These are phyloP conservation scores for Isatis tinctoria DNA, from an alignment of 345 rosid genomes.

Conservation along the genomic window DNA sequence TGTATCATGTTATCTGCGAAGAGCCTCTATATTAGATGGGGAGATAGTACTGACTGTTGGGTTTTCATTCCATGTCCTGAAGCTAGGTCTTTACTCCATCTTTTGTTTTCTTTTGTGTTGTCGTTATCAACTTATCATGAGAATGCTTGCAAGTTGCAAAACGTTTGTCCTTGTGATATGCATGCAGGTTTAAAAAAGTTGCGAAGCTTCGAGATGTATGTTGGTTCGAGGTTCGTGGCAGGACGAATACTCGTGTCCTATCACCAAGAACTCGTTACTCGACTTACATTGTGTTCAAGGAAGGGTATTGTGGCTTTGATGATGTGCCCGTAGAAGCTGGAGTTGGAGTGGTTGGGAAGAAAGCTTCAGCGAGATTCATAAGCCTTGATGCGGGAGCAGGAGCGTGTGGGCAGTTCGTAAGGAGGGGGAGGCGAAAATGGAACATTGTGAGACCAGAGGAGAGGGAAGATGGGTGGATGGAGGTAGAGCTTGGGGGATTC, in stretches of 20 bases:
- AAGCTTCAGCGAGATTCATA: background rate
- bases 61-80: background rate
- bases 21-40: background rate
- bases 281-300: constrained; percentile 12
- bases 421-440: background rate
- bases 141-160: background rate
- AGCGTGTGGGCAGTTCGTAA: background rate
- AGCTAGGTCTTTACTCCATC: background rate
- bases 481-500: constrained; percentile 16
- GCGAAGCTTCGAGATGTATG: background rate
- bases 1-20: constrained; percentile 23
- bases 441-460: background rate
- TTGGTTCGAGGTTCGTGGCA: constrained; percentile 23
- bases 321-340: constrained; percentile 10
- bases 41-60: background rate
- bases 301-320: constrained; percentile 1
- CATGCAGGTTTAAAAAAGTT: constrained; percentile 14
- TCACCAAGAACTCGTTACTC: constrained; percentile 21
- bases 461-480: constrained; percentile 27
- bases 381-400: background rate
- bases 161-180: background rate
- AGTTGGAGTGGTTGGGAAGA: constrained; percentile 18
- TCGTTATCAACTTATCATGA: background rate
- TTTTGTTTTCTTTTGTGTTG: background rate
- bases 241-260: background rate